phyloP scores from a whole-genome alignment of 2,329 filamentous ascomycete species.

The Phaeosphaeriaceae sp. region DNA sequence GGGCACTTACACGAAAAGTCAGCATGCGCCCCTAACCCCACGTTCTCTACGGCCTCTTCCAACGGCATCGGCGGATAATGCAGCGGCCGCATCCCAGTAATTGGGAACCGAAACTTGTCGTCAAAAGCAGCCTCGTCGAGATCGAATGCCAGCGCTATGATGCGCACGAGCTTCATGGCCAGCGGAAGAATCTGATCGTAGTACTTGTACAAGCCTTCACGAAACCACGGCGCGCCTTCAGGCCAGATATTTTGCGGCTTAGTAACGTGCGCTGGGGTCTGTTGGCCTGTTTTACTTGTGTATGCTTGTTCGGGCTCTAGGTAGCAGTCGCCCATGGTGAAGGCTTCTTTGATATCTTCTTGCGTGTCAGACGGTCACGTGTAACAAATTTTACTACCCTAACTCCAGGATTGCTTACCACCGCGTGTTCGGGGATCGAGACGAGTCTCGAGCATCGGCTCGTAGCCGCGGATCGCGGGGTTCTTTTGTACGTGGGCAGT shows the following conservation, averaged over 20 bases:
- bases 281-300: neutral
- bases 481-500: conserved; percentile 1
- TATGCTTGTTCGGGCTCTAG: neutral
- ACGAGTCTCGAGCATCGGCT: neutral
- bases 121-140: neutral
- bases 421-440: neutral
- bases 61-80: neutral
- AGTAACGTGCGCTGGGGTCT: neutral
- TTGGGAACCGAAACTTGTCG: neutral
- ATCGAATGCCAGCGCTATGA: neutral
- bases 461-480: conserved; percentile 1
- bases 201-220: neutral
- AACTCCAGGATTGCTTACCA: neutral
- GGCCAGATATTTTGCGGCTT: neutral
- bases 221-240: neutral
- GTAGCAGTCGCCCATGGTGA: conserved; percentile 1
- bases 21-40: neutral
- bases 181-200: neutral
- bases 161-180: neutral
- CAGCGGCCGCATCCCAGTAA: neutral
- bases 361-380: neutral
- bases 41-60: neutral
- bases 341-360: neutral
- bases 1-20: neutral
- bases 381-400: neutral